Percentiles rank a stretch among this genome's conserved stretches.
Conservation (phyloP, 106 monocot genomes). For the Ottelia alismoides region DNA sequence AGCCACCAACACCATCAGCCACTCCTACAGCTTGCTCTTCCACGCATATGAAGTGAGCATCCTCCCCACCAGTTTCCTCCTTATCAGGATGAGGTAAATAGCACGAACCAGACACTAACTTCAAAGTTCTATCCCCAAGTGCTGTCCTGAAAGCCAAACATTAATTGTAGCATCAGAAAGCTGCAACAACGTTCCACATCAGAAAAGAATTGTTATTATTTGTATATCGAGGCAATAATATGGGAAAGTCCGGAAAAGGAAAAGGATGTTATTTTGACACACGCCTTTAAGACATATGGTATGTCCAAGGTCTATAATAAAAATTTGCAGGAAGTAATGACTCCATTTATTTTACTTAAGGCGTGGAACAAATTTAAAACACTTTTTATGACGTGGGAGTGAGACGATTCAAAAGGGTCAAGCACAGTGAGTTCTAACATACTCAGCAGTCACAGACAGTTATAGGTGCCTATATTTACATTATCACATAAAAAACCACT, state of each 20-base stretch:
- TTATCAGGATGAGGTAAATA: slow-evolving; percentile 94
- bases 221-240: too few species aligned
- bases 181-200: not conserved
- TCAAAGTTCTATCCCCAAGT: slow-evolving; percentile 36
- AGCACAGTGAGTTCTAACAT: too few species aligned
- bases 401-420: too few species aligned
- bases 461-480: too few species aligned
- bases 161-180: not conserved
- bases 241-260: not conserved
- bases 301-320: too few species aligned
- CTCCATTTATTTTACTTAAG: too few species aligned
- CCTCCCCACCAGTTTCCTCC: slow-evolving; percentile 95
- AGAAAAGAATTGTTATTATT: slow-evolving; percentile 2
- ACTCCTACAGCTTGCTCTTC: slow-evolving; percentile 81
- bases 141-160: slow-evolving; percentile 31
- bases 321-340: too few species aligned
- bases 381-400: too few species aligned
- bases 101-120: slow-evolving; percentile 78
- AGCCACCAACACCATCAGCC: slow-evolving; percentile 98
- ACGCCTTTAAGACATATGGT: too few species aligned
- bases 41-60: slow-evolving; percentile 88
- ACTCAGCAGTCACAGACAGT: not conserved
- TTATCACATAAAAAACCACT: too few species aligned
- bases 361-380: too few species aligned
- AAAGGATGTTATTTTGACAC: not conserved